These are phyloP conservation scores for Tricholoma flavovirens DNA, from an alignment of 768 basidiomycete species.

Conservation along the genomic window DNA sequence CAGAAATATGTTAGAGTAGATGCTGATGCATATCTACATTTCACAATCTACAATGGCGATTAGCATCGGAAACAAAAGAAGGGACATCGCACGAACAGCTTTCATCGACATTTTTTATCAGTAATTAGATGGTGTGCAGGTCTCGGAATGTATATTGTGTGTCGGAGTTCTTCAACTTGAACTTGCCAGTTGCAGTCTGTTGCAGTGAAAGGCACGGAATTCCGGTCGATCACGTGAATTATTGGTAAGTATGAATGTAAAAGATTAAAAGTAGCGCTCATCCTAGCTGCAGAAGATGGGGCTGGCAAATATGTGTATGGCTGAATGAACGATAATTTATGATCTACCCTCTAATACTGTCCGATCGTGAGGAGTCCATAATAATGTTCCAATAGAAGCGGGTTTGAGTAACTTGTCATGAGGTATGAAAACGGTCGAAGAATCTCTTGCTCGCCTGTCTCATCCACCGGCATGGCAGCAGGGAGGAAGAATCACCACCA, in stretches of 20 bases:
- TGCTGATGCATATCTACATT: slow-evolving; percentile 36
- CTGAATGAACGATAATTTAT: too few species aligned
- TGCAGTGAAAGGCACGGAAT: too few species aligned
- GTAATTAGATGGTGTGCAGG: slow-evolving; percentile 7
- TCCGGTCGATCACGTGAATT: slow-evolving; percentile 1
- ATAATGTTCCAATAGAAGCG: background rate
- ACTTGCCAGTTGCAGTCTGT: background rate
- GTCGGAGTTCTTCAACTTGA: background rate
- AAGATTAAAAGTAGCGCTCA: too few species aligned
- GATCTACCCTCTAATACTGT: background rate
- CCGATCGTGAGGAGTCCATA: background rate
- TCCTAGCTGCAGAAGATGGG: too few species aligned
- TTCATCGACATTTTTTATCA: slow-evolving; percentile 56
- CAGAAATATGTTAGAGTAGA: background rate
- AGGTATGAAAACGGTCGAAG: slow-evolving; percentile 10
- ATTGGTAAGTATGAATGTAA: background rate
- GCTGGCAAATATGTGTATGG: too few species aligned
- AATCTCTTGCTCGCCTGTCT: slow-evolving; percentile 24
- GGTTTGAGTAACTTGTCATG: background rate
- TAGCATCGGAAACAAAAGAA: background rate
- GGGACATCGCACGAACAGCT: slow-evolving; percentile 45
- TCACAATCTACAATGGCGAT: slow-evolving; percentile 39
- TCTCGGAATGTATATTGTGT: background rate
- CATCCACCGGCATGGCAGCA: slow-evolving; percentile 20
- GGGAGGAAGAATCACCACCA: background rate